Percentiles rank a stretch among this genome's conserved stretches.
Evolutionary conservation across 179 eudicot genomes (phyloP).

Genomic region (Actinidia arguta): DNA sequence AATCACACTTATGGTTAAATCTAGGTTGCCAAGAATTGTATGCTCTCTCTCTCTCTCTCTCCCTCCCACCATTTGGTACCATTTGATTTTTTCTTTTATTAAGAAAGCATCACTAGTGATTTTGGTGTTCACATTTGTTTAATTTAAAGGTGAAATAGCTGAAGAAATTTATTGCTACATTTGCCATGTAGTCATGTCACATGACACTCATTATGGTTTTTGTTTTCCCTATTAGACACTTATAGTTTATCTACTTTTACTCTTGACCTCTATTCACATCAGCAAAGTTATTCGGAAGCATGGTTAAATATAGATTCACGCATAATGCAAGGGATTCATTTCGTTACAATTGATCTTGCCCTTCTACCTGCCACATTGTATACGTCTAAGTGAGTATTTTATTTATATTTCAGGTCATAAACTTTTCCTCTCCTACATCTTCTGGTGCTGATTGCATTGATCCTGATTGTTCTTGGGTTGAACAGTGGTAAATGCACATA

Average conservation of each 20-base stretch:
- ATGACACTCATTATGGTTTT: background rate
- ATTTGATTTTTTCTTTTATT: background rate
- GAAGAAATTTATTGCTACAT: background rate
- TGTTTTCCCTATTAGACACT: background rate
- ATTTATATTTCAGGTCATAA: conserved; percentile 65
- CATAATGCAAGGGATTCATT: background rate
- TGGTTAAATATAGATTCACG: background rate
- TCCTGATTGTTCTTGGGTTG: conserved; percentile 92
- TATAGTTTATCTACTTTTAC: background rate
- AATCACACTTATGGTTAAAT: too few relatives aligned
- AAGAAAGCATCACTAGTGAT: background rate
- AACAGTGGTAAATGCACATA: conserved; percentile 84
- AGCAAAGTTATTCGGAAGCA: background rate
- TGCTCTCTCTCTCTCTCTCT: background rate
- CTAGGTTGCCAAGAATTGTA: background rate
- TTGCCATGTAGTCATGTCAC: background rate
- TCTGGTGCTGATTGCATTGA: conserved; percentile 99
- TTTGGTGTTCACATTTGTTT: background rate
- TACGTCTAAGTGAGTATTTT: background rate
- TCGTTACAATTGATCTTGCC: background rate
- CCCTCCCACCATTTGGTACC: background rate
- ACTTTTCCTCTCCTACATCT: conserved; percentile 83
- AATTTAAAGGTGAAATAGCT: background rate
- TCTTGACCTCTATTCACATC: background rate
- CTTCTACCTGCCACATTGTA: background rate